Base-by-base conservation (phyloP, 1,284 basidiomycete genomes). In the Boletus calvinii region DNA sequence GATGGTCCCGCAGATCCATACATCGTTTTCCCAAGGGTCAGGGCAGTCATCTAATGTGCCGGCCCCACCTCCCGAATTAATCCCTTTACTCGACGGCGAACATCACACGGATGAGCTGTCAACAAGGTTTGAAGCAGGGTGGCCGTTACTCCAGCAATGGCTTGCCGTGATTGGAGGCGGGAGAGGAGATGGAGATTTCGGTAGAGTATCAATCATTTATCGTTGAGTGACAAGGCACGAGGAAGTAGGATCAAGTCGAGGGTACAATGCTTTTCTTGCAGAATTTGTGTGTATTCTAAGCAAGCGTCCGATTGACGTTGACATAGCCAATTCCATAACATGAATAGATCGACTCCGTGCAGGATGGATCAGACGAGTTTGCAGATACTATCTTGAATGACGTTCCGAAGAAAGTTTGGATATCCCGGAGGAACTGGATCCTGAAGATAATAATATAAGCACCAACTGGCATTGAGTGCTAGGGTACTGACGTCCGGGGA, bases 71-170 rank as follows among this genome's bases (percentile, higher is more conserved):
- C 70, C 73, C 6, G 85, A 85, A 24, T 63, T 97, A 35, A 63
- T 83, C 20, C 61, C 75, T 5, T 70, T 90, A 52, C 74, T 97
- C 11, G 88, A 97, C 63, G 94, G 94, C 4, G 86, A 88, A 53
- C 93, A 94, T 70, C 90, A 94, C 68, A 87, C 92, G 2, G 95
- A 98, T 68, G 94, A 97, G 70, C 74, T 98, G 43, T 90, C 90
- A 55, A 87, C 91, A 17, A 76, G 67, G 46, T 94, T 94, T 62
- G 85, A 90, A 58, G 83, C 87, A 50, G 87, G 89, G 6, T 96
- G 94, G 94, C 83, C 85, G 5, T 74, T 88, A 55, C 74, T 98
- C 48, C 85, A 92, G 63, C 79, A 80, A 56, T 91, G 91, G 80
- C 71, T 98, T 42, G 74, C 76, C 6, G 67, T 74, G 20, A 79